Evolutionary conservation across 768 basidiomycete genomes (phyloP), one percentile per base, ranked within the genome.

Genomic region (Phanerochaete sordida): DNA sequence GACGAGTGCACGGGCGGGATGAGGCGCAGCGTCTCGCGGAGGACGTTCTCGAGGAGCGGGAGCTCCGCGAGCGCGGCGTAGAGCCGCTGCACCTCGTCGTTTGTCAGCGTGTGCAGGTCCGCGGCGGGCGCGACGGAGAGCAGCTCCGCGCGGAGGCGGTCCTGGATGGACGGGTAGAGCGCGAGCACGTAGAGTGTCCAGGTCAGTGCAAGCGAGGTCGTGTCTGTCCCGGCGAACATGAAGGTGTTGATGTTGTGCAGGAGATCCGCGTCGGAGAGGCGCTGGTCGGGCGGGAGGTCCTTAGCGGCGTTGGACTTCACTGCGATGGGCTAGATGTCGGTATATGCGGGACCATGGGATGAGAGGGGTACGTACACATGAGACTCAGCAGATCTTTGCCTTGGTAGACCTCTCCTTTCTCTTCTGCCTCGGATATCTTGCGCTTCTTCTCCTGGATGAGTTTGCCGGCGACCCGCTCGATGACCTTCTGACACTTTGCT

Each of bases 151-250:
- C 92, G 86, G 5, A 98, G 80, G 27, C 82, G 84, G 45, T 77
- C 76, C 72, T 97, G 95, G 15, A 87, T 70, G 1, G 76, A 76
- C 0, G 85, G 85, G 68, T 91, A 74, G 65, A 82, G 79, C 0
- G 92, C 85, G 39, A 97, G 81, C 16, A 90, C 75, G 59, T 86
- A 76, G n/a, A 96, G 72, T 1, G 87, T 86, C 94, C 95, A 97
- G 0, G 91, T 91, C 46, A 96, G 74, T 4, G 87, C 82, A 28
- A 95, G 83, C 2, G 90, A 90, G 12, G 88, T 88, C 0, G 93
- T 92, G 67, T 95, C 93, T 13, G 93, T 91, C 3, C 94, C 94
- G 23, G 90, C 92, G 69, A 94, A 93, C 80, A 94, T 85, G 71
- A 95, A 90, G 0, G 93, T 94, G 65, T 90, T 92, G 72, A 95